phyloP scores from a whole-genome alignment of 371 early-diverging fungal species.

The Sanchytrium tribonematis region DNA sequence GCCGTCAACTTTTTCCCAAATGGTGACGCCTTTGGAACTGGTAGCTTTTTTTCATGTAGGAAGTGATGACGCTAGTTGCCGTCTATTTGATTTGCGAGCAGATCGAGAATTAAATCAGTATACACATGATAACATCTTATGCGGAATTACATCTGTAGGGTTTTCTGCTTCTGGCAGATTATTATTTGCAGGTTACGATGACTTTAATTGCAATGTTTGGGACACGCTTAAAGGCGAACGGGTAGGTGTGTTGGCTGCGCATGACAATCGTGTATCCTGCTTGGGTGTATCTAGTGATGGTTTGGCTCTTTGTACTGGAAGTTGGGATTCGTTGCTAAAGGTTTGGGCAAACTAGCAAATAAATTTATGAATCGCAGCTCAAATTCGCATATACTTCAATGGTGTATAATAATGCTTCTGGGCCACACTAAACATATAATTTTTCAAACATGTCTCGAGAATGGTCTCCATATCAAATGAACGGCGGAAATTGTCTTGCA shows the following conservation, averaged over 20 bases:
- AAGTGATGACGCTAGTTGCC: slow-evolving; percentile 85
- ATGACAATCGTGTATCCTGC: slow-evolving; percentile 87
- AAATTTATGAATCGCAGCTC: not conserved
- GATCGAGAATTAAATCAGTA: slow-evolving; percentile 83
- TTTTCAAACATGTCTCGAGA: not conserved
- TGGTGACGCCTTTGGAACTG: slow-evolving; percentile 81
- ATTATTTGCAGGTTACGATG: slow-evolving; percentile 87
- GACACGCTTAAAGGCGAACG: slow-evolving; percentile 79
- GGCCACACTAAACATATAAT: not conserved
- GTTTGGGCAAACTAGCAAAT: slow-evolving; percentile 4
- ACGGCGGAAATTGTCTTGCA: slow-evolving; percentile 19
- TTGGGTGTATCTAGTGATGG: slow-evolving; percentile 80
- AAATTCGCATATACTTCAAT: too few relatives aligned
- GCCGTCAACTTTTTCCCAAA: slow-evolving; percentile 93
- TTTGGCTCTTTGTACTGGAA: slow-evolving; percentile 85
- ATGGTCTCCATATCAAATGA: slow-evolving; percentile 1
- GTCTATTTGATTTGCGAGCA: slow-evolving; percentile 79
- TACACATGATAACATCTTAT: slow-evolving; percentile 70
- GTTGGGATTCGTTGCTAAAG: slow-evolving; percentile 85
- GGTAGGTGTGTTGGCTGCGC: slow-evolving; percentile 71
- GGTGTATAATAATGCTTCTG: too few relatives aligned
- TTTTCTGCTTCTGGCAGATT: slow-evolving; percentile 79
- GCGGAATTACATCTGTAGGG: slow-evolving; percentile 82
- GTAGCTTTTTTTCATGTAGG: slow-evolving; percentile 9
- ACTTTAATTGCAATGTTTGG: slow-evolving; percentile 92